These are phyloP conservation scores for Mrakia hoshinonis DNA, from an alignment of 768 basidiomycete species.

Conservation along the genomic window DNA sequence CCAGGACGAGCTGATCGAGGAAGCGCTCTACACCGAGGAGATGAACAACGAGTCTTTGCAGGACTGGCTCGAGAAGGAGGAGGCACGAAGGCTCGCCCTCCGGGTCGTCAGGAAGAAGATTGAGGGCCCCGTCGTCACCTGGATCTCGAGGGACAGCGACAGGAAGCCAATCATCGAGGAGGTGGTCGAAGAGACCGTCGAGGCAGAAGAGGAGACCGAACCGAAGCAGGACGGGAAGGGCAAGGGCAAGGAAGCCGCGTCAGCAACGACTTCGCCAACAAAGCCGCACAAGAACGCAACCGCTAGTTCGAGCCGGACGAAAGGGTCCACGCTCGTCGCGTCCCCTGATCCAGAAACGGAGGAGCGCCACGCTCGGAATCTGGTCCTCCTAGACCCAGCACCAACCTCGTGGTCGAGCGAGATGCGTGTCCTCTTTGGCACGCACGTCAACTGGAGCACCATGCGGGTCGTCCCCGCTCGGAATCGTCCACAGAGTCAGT, in stretches of 20 bases:
- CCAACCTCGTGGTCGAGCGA: conserved; percentile 55
- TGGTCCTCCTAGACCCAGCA: conserved; percentile 55
- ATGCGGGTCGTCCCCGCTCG: conserved; percentile 5
- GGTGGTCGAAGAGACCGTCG: neutral
- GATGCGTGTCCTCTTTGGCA: conserved; percentile 74
- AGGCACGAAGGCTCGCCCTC: conserved; percentile 60
- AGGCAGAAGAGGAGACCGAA: neutral
- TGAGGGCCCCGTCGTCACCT: conserved; percentile 49
- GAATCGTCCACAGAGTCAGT: conserved; percentile 32
- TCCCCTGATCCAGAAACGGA: neutral
- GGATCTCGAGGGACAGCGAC: conserved; percentile 8
- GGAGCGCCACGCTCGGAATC: conserved; percentile 58
- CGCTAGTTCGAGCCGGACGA: neutral
- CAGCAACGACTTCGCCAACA: neutral
- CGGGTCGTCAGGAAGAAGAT: conserved; percentile 27
- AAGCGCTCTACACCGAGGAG: conserved; percentile 78
- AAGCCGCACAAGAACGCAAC: neutral
- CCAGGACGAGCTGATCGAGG: conserved; percentile 74
- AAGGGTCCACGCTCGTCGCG: neutral
- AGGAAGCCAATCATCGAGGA: neutral
- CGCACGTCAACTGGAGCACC: conserved; percentile 57
- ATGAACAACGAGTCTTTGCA: conserved; percentile 69
- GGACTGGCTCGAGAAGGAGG: conserved; percentile 69
- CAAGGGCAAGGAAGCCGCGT: neutral
- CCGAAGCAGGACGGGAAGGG: neutral